phyloP scores from a whole-genome alignment of 345 rosid species.

The Rhodomyrtus tomentosa region DNA sequence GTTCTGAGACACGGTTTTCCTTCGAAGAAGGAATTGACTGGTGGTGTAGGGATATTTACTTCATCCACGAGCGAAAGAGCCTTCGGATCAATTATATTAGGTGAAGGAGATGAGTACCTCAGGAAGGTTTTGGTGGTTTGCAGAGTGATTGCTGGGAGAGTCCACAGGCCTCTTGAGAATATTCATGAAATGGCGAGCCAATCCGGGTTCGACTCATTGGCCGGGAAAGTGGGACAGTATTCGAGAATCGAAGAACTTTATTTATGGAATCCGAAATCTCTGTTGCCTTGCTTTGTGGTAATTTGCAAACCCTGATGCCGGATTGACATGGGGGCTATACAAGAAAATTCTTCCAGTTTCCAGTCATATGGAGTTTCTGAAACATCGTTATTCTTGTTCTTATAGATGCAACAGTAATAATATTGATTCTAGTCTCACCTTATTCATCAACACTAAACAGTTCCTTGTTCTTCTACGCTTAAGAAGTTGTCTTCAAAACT shows the following conservation, averaged over 20 bases:
- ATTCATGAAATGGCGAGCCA: conserved; percentile 17
- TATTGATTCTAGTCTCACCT: neutral
- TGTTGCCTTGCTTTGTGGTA: conserved; percentile 69
- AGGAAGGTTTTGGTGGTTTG: conserved; percentile 46
- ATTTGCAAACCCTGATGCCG: conserved; percentile 23
- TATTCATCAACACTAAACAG: neutral
- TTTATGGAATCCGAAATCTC: conserved; percentile 40
- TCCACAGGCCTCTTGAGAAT: conserved; percentile 33
- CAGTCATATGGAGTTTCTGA: neutral
- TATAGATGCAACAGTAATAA: neutral
- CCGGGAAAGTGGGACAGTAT: conserved; percentile 27
- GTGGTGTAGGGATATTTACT: conserved; percentile 32
- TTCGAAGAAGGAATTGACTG: conserved; percentile 4
- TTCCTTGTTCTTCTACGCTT: neutral
- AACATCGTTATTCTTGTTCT: neutral
- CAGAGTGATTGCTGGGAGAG: conserved; percentile 69
- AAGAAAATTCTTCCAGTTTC: neutral
- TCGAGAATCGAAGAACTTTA: conserved; percentile 42
- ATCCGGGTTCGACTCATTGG: conserved; percentile 57
- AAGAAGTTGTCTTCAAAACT: neutral
- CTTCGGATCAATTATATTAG: conserved; percentile 18
- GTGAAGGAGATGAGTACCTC: neutral
- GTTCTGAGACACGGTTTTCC: conserved; percentile 46
- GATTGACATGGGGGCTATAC: neutral
- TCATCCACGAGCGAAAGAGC: conserved; percentile 41